Base-by-base conservation (phyloP, 306 rosid genomes). In the Amphicarpaea edgeworthii region DNA sequence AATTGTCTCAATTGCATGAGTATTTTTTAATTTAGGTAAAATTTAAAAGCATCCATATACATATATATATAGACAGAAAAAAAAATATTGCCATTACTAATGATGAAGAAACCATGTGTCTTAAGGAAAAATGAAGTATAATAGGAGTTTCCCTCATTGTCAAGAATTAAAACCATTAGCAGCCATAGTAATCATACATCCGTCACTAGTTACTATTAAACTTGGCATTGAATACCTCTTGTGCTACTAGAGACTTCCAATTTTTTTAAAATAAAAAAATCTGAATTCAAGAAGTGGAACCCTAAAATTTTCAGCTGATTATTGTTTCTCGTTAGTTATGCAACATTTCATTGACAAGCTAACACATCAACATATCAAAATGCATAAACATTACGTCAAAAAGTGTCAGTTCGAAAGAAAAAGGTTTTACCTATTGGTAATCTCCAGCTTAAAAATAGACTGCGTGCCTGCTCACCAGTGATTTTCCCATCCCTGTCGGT, bases 401-500 rank as follows among this genome's bases (percentile, higher is more conserved):
- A 65, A 70, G 15, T 43, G 41, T 54, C 38, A 77, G 79, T 51
- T 23, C 20, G 17, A 43, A 59, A 17, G 50, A 3, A 77, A 23
- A 54, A 53, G 49, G 28, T 17, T 73, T 65, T 81, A 95, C 98
- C 98, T 92, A 96, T 90, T 20, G 98, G 98, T 69, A 95, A 83
- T 80, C 98, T 85, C 98, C 98, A 95, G 85, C 98, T 95, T 74
- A 90, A 82, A 85, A 95, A 95, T 54, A 95, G 87, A 85, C 87
- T 95, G 65, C 96, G 89, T 5, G 98, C 98, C 90, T 95, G 90
- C 82, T 92, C 97, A 70, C 98, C 97, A 2, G 97, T 92, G 84
- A 95, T 90, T 84, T 55, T 95, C 63, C 98, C 98, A 84, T 95
- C 98, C 86, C 91, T 87, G 77, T 95, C 97, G 16, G 88, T 85